Evolutionary conservation across 129 eudicot genomes (phyloP), one percentile per base, ranked within the genome.

Genomic region (Saussurea involucrata): DNA sequence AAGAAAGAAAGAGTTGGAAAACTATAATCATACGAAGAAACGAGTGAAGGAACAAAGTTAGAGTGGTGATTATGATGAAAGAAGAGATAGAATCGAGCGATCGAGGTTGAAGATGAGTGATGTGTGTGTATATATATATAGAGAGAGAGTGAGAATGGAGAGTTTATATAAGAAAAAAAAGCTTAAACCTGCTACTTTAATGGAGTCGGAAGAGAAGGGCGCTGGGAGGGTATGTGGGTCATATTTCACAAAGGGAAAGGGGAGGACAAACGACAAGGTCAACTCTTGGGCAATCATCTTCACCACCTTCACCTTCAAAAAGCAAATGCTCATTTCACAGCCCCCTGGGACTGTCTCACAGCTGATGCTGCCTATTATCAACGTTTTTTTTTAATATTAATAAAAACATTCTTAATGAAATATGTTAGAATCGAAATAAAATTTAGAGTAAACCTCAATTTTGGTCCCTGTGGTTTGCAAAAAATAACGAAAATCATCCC

Each of bases 211-310:
- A 13, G 57, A 63, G 40, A 34, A 24, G 27, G 42, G 32, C 28
- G 64, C 28, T 24, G 75, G 55, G 58, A 42, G 49, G 21, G 76
- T 21, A 74, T 55, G 70, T 68, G 76, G 64, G 70, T 80, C 80
- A 67, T 36, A 24, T 18, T 28, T 78, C 20, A 27, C 34, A 24
- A 73, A 68, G 65, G 66, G 21, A 36, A 74, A 74, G 65, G 32
- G 34, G 55, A n/a, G 27, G 75, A 67, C 55, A 53, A 66, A 80
- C 25, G 0, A 34, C 37, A 80, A 67, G 80, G 84, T 81, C 84
- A 81, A 81, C 80, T 81, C 84, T 81, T 81, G 80, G 61, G 63
- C 55, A 74, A 80, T 80, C 64, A 67, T 74, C 63, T 13, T 65
- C 63, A 67, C n/a, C 71, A 18, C 32, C 42, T 65, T 71, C 73